A percentile compares a stretch with the other conserved stretches of the same genome.
These are phyloP conservation scores for Plectosphaerella cucumerina DNA, from an alignment of 2,329 filamentous ascomycete species.

Conservation along the genomic window DNA sequence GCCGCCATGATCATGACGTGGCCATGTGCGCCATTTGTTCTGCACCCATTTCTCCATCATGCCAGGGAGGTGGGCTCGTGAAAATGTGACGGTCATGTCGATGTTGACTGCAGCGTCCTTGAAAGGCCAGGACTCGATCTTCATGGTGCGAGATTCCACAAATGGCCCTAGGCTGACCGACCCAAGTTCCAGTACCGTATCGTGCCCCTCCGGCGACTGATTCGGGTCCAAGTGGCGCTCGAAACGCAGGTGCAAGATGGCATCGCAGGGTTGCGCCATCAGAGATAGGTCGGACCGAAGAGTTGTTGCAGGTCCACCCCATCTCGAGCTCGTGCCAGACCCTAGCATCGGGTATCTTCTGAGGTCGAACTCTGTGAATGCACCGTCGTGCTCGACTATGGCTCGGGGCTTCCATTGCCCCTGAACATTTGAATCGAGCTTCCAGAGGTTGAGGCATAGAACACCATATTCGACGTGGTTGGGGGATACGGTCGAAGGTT, in stretches of 20 bases:
- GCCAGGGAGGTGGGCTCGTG: neutral
- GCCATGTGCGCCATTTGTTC: neutral
- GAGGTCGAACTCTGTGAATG: neutral
- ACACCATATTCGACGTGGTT: neutral
- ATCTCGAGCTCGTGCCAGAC: neutral
- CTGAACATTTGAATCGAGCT: neutral
- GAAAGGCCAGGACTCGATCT: neutral
- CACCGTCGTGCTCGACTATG: neutral
- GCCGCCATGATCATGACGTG: neutral
- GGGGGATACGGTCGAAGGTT: neutral
- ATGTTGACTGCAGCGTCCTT: neutral
- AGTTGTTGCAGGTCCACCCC: neutral
- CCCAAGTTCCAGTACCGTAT: neutral
- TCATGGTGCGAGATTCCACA: neutral
- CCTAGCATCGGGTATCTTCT: neutral
- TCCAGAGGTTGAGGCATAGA: neutral
- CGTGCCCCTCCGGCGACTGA: neutral
- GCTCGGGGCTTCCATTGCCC: slow-evolving; percentile 1
- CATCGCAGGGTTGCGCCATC: neutral
- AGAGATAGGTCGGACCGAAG: neutral
- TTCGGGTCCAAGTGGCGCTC: neutral
- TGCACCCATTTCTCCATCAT: neutral
- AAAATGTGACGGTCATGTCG: neutral
- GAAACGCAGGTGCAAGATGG: neutral
- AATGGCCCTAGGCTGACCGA: neutral